phyloP scores from a whole-genome alignment of 768 basidiomycete species.

The Russula ochroleuca region DNA sequence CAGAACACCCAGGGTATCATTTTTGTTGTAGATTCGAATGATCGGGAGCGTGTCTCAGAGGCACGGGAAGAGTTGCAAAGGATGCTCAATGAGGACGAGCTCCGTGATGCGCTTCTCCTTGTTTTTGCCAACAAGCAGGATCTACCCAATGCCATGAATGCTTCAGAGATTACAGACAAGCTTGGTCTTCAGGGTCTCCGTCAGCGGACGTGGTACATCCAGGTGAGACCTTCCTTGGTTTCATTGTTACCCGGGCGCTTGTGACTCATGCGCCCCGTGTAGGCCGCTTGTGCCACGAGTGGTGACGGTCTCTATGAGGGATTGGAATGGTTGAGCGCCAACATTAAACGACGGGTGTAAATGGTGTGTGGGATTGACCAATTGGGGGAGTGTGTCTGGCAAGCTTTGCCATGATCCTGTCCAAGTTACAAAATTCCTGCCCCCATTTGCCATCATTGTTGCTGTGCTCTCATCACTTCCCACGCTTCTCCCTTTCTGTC shows the following conservation, averaged over 20 bases:
- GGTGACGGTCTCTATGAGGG: conserved; percentile 99
- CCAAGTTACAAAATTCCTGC: conserved; percentile 37
- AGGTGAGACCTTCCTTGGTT: conserved; percentile 48
- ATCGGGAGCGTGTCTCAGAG: conserved; percentile 98
- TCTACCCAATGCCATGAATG: conserved; percentile 99
- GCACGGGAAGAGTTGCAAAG: conserved; percentile 98
- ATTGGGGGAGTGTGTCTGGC: conserved; percentile 41
- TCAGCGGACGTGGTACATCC: conserved; percentile 97
- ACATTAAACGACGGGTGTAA: conserved; percentile 84
- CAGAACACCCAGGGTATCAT: conserved; percentile 99
- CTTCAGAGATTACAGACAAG: conserved; percentile 98
- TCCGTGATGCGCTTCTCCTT: conserved; percentile 95
- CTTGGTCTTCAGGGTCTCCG: conserved; percentile 96
- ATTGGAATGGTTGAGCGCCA: conserved; percentile 91
- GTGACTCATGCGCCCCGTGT: conserved; percentile 24
- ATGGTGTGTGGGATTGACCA: conserved; percentile 31
- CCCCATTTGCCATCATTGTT: conserved; percentile 30
- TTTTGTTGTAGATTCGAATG: conserved; percentile 99
- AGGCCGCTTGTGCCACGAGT: conserved; percentile 98
- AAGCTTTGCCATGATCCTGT: conserved; percentile 54
- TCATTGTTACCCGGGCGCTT: conserved; percentile 14
- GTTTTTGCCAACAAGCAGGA: conserved; percentile 99
- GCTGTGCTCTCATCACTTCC: conserved; percentile 27
- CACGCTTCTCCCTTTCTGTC: conserved; percentile 6
- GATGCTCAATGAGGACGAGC: conserved; percentile 99